Percentiles rank a stretch among this genome's conserved stretches.
Conservation (phyloP, 768 basidiomycete genomes). For the Hygrocybe coccinea region DNA sequence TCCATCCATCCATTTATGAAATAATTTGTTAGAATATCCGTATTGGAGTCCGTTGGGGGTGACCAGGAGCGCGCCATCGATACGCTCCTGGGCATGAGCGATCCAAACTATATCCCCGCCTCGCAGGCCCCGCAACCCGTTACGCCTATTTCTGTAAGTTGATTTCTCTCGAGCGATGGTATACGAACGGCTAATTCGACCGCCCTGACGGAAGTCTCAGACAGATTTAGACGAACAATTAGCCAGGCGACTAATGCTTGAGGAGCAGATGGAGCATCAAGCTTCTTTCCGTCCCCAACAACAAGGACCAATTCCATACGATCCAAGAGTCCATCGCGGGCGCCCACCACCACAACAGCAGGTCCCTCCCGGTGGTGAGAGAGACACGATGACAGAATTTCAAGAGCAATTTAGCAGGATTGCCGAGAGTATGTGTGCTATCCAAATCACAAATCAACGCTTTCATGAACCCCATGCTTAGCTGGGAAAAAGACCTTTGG, state of each 20-base stretch:
- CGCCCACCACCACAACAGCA: constrained; percentile 8
- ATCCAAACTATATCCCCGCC: constrained; percentile 55
- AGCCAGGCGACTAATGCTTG: constrained; percentile 64
- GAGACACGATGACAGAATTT: constrained; percentile 60
- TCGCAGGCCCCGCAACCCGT: neutral
- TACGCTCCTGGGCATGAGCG: constrained; percentile 76
- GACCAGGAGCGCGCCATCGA: constrained; percentile 76
- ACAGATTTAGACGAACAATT: constrained; percentile 76
- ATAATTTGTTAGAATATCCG: constrained; percentile 18
- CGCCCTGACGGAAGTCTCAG: constrained; percentile 45
- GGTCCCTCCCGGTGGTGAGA: constrained; percentile 13
- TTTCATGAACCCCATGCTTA: constrained; percentile 19
- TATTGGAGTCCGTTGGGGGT: constrained; percentile 67
- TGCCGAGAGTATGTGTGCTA: constrained; percentile 61
- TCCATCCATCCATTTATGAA: neutral
- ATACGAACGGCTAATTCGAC: neutral
- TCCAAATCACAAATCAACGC: neutral
- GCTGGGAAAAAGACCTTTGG: constrained; percentile 78
- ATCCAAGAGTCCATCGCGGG: constrained; percentile 15
- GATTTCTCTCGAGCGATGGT: neutral
- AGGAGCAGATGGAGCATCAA: constrained; percentile 48
- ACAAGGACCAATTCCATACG: constrained; percentile 13
- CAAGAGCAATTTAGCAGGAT: constrained; percentile 71
- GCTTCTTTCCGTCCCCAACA: constrained; percentile 32
- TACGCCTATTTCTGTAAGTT: constrained; percentile 5